These are phyloP conservation scores for Pseudozyma thailandica DNA, from an alignment of 1,284 basidiomycete genomes.

Conservation along the genomic window DNA sequence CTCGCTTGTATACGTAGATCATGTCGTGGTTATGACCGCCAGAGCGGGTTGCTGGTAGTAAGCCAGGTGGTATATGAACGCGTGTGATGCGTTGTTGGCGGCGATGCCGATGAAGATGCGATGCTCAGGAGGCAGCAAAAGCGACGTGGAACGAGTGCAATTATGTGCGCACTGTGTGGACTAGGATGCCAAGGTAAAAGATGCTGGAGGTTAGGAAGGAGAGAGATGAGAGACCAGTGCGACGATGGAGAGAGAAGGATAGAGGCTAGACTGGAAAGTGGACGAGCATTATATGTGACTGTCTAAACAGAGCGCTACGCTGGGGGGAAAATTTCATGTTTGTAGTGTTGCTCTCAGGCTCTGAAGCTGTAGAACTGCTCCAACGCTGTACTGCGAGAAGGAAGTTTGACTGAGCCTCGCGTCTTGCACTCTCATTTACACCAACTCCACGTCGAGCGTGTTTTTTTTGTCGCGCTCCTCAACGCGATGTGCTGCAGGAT, in stretches of 20 bases:
- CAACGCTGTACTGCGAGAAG: neutral
- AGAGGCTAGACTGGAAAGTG: constrained; percentile 5
- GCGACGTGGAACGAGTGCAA: neutral
- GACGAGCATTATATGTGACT: constrained; percentile 41
- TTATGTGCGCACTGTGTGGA: constrained; percentile 20
- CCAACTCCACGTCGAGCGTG: constrained; percentile 10
- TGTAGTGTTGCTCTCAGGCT: constrained; percentile 32
- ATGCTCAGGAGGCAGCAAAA: constrained; percentile 2
- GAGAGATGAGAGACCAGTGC: constrained; percentile 22
- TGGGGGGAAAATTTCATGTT: constrained; percentile 21
- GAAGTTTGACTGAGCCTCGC: constrained; percentile 22
- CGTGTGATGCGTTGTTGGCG: constrained; percentile 4
- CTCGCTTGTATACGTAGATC: constrained; percentile 67
- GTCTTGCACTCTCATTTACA: constrained; percentile 14
- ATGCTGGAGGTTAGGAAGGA: neutral
- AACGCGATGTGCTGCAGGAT: neutral
- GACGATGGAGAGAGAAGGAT: constrained; percentile 43
- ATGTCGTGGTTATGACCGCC: constrained; percentile 34
- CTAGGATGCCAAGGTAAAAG: constrained; percentile 9
- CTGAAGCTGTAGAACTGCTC: neutral
- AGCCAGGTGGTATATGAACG: constrained; percentile 16
- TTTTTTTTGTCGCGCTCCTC: neutral
- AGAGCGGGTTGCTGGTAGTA: constrained; percentile 13
- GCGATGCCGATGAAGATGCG: constrained; percentile 17
- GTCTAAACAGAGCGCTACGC: constrained; percentile 2